Evolutionary conservation across 148 eudicot genomes (phyloP).

Genomic region (Cornus suecica): DNA sequence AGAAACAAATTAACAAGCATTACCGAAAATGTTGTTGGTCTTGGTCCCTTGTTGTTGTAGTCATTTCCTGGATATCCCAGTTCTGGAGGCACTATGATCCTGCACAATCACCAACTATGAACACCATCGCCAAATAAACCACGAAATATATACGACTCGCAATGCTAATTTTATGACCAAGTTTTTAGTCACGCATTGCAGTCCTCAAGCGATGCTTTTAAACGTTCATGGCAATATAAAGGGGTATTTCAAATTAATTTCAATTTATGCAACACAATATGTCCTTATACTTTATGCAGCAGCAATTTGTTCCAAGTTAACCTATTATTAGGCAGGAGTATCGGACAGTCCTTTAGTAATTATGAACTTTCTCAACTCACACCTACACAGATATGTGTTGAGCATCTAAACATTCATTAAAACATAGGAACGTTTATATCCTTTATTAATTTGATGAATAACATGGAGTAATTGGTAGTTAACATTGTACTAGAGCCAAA

Average conservation of each 20-base stretch:
- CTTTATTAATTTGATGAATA: neutral
- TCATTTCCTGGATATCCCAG: constrained; percentile 88
- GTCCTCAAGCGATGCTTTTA: neutral
- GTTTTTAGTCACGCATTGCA: no score
- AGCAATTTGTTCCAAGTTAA: no score
- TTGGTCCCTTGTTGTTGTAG: constrained; percentile 81
- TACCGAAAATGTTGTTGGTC: constrained; percentile 97
- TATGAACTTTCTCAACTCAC: neutral
- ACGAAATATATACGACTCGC: neutral
- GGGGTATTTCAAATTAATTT: no score
- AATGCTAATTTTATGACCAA: neutral
- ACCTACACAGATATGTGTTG: neutral
- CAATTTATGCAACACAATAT: no score
- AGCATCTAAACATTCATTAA: neutral
- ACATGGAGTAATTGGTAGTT: no score
- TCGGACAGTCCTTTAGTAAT: neutral
- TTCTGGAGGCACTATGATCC: constrained; percentile 95
- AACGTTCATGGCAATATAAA: no score
- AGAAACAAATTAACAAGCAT: neutral
- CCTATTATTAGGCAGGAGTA: neutral
- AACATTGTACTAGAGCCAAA: no score
- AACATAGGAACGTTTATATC: neutral
- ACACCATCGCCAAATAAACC: constrained; percentile 16
- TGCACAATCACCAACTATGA: constrained; percentile 28
- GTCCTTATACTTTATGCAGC: neutral